Percentiles rank a stretch among this genome's conserved stretches.
These are phyloP conservation scores for Prillingera fragicola DNA, from an alignment of 1,284 basidiomycete genomes.

Conservation along the genomic window DNA sequence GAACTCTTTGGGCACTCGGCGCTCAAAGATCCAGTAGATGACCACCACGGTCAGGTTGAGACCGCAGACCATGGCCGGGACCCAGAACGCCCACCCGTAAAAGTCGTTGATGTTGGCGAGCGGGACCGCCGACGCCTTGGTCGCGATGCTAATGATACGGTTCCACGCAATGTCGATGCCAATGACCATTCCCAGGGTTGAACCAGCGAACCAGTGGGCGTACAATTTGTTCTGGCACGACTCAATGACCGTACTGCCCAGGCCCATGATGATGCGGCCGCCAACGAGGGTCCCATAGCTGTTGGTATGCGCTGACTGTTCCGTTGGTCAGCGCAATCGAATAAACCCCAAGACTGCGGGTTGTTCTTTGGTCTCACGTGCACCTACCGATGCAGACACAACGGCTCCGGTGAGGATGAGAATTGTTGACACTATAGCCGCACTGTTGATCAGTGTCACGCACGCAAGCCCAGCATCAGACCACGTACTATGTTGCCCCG, in stretches of 20 bases:
- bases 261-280: no score
- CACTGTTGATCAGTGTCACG: slow-evolving; percentile 5
- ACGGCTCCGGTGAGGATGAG: slow-evolving; percentile 42
- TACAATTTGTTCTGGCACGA: no score
- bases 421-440: slow-evolving; percentile 33
- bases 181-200: no score
- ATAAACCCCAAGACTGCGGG: slow-evolving; percentile 27
- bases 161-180: no score
- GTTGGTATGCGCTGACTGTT: no score
- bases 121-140: slow-evolving; percentile 37
- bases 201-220: no score
- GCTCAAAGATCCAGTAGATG: slow-evolving; percentile 42
- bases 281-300: no score
- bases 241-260: no score
- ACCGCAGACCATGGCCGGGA: slow-evolving; percentile 38
- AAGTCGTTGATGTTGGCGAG: slow-evolving; percentile 42
- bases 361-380: not conserved
- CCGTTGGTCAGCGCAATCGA: no score
- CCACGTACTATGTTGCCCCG: slow-evolving; percentile 32
- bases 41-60: slow-evolving; percentile 28
- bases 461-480: not conserved
- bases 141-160: slow-evolving; percentile 41
- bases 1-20: slow-evolving; percentile 35
- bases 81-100: slow-evolving; percentile 48
- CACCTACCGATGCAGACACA: slow-evolving; percentile 29